Percentiles rank a stretch among this genome's conserved stretches.
Conservation (phyloP, 176 grass and related monocot species). For the Canna indica region DNA sequence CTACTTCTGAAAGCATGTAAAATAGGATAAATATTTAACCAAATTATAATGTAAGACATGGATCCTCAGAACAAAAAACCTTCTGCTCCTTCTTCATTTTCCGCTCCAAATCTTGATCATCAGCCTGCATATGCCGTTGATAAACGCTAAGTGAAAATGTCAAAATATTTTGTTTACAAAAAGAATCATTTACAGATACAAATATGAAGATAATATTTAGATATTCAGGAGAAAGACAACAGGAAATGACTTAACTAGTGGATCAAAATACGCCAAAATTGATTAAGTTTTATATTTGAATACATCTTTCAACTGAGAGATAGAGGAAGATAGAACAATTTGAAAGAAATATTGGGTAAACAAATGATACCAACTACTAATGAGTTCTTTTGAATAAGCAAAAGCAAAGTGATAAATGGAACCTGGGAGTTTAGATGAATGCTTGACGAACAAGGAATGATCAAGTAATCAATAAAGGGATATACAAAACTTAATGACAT, state of each 20-base stretch:
- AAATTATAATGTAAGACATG: neutral
- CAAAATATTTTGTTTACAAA: neutral
- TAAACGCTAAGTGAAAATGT: neutral
- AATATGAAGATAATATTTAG: neutral
- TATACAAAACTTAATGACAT: neutral
- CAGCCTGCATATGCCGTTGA: slow-evolving; percentile 20
- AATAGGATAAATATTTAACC: neutral
- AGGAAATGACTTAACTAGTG: neutral
- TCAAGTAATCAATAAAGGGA: neutral
- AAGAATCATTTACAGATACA: neutral
- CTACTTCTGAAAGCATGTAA: neutral
- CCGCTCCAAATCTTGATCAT: slow-evolving; percentile 46
- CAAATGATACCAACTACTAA: neutral
- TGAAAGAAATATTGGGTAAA: neutral
- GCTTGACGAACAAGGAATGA: neutral
- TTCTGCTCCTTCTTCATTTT: slow-evolving; percentile 61
- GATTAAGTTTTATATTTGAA: too few species aligned
- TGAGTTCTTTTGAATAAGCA: too few species aligned
- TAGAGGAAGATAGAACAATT: neutral
- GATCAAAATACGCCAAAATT: neutral
- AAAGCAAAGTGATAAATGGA: neutral
- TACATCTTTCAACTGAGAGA: neutral
- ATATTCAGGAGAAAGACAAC: neutral
- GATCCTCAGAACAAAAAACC: slow-evolving; percentile 17
- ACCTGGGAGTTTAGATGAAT: neutral